Evolutionary conservation across 2,329 filamentous ascomycete genomes (phyloP).

Genomic region (Colletotrichum viniferum): DNA sequence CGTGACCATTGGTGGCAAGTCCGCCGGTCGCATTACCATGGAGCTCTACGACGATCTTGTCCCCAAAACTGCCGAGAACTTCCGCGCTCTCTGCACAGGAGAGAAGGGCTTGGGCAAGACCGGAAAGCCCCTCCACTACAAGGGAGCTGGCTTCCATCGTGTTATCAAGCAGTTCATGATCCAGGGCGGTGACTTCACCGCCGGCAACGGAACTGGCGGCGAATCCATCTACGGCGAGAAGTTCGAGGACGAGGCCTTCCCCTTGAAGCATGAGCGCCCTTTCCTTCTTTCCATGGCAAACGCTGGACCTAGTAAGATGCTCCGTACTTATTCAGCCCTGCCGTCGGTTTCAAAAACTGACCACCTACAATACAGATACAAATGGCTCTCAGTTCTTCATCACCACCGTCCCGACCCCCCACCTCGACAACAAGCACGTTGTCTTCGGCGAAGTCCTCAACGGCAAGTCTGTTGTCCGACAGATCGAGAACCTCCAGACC

Average conservation of each 20-base stretch:
- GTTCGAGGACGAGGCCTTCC: constrained; percentile 97
- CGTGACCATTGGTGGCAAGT: constrained; percentile 77
- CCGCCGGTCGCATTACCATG: constrained; percentile 81
- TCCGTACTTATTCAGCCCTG: not conserved
- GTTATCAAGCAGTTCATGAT: constrained; percentile 99
- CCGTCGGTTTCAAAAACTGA: not conserved
- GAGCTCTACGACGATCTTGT: constrained; percentile 81
- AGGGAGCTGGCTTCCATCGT: constrained; percentile 90
- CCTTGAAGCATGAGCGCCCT: constrained; percentile 87
- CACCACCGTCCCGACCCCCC: constrained; percentile 92
- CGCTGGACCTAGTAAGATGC: constrained; percentile 78
- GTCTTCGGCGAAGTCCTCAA: constrained; percentile 94
- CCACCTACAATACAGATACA: constrained; percentile 61
- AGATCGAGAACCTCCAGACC: constrained; percentile 85
- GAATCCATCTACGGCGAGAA: constrained; percentile 98
- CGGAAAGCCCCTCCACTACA: constrained; percentile 90
- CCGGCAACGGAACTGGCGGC: constrained; percentile 91
- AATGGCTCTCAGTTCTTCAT: constrained; percentile 99
- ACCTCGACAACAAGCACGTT: constrained; percentile 95
- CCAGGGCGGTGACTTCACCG: constrained; percentile 96
- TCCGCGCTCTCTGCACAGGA: constrained; percentile 90
- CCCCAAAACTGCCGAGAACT: constrained; percentile 96
- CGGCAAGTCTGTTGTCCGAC: constrained; percentile 88
- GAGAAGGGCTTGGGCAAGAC: constrained; percentile 86
- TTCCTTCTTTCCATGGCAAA: constrained; percentile 99